Conservation (phyloP, 371 early-diverging fungal genomes). For the Actinomucor elegans region DNA sequence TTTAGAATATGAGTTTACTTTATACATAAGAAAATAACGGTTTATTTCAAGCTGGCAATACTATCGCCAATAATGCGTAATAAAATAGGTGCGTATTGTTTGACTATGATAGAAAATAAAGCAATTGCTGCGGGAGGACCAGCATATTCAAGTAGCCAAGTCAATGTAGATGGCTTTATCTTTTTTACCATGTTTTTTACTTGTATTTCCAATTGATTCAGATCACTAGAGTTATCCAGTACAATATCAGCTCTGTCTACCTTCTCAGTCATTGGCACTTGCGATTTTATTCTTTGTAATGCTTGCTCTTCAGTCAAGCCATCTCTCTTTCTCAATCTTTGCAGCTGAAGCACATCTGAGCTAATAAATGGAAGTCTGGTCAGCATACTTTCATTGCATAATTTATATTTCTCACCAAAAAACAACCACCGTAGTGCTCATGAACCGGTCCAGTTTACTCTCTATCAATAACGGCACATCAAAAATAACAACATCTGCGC, state of each 20-base stretch:
- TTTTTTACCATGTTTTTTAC: constrained; percentile 53
- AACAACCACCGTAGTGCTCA: constrained; percentile 76
- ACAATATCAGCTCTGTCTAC: constrained; percentile 75
- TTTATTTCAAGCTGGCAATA: constrained; percentile 12
- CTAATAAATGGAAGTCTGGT: constrained; percentile 37
- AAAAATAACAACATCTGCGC: constrained; percentile 72
- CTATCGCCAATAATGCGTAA: constrained; percentile 9
- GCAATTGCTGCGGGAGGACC: constrained; percentile 31
- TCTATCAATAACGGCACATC: constrained; percentile 94
- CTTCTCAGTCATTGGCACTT: constrained; percentile 82
- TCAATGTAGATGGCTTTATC: constrained; percentile 41
- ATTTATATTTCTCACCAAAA: constrained; percentile 58
- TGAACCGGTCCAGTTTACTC: constrained; percentile 70
- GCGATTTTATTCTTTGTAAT: constrained; percentile 73
- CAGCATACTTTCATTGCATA: background rate
- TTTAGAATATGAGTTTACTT: constrained; percentile 48
- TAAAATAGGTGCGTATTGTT: constrained; percentile 7
- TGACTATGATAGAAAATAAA: background rate
- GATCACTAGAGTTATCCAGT: constrained; percentile 78
- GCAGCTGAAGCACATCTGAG: constrained; percentile 70
- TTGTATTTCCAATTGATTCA: constrained; percentile 61
- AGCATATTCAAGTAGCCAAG: constrained; percentile 45
- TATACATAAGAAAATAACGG: constrained; percentile 31
- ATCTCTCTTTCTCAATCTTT: constrained; percentile 77
- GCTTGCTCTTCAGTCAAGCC: constrained; percentile 64